Conservation (phyloP, 2,329 filamentous ascomycete species). For the Exophiala xenobiotica region DNA sequence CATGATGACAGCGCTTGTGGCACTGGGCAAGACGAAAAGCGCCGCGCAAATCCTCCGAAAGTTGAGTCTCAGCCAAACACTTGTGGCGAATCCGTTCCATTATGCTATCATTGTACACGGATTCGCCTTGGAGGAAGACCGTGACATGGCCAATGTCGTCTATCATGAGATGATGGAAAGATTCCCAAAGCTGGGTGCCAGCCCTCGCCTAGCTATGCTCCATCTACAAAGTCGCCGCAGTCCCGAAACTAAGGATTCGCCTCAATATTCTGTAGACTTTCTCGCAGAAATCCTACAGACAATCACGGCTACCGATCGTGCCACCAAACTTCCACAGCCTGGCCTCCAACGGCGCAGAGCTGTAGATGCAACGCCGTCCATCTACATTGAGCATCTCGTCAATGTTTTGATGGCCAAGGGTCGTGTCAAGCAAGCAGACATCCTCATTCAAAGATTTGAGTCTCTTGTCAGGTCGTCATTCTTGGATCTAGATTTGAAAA, state of each 20-base stretch:
- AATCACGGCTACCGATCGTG: slow-evolving; percentile 42
- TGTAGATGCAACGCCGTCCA: slow-evolving; percentile 47
- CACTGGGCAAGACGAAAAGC: slow-evolving; percentile 53
- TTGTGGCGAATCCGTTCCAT: slow-evolving; percentile 44
- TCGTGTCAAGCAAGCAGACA: slow-evolving; percentile 50
- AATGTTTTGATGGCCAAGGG: slow-evolving; percentile 53
- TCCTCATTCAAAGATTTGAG: slow-evolving; percentile 57
- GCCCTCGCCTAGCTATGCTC: slow-evolving; percentile 39
- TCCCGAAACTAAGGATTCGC: slow-evolving; percentile 3
- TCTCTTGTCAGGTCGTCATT: slow-evolving; percentile 33
- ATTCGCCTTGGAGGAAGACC: slow-evolving; percentile 51
- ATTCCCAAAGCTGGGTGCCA: slow-evolving; percentile 37
- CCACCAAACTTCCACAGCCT: slow-evolving; percentile 43
- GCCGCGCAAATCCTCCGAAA: slow-evolving; percentile 53
- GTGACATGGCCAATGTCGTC: slow-evolving; percentile 51
- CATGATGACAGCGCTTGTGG: slow-evolving; percentile 58
- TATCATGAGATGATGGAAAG: slow-evolving; percentile 44
- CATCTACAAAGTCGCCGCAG: slow-evolving; percentile 36
- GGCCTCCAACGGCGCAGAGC: slow-evolving; percentile 36
- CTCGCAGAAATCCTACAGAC: slow-evolving; percentile 41
- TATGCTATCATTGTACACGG: slow-evolving; percentile 49
- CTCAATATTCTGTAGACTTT: slow-evolving; percentile 33
- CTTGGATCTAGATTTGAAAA: slow-evolving; percentile 6
- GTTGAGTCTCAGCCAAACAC: slow-evolving; percentile 39
- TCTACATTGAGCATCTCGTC: slow-evolving; percentile 58